phyloP scores from a whole-genome alignment of 106 monocot species.

The Dioscorea alata region DNA sequence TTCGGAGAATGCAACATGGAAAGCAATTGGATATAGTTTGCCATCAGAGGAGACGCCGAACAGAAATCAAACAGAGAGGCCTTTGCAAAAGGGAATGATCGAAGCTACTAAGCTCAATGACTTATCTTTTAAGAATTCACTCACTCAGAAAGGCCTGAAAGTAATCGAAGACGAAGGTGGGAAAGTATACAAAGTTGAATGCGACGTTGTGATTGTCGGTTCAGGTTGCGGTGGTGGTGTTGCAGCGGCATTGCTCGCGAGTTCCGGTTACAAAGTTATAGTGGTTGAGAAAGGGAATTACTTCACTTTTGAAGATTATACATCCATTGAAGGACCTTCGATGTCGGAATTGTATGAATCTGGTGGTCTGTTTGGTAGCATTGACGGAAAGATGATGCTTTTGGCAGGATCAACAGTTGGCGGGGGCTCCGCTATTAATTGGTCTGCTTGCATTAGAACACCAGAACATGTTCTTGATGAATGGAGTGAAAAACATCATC shows the following conservation, averaged over 20 bases:
- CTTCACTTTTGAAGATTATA: conserved; percentile 62
- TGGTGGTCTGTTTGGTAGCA: conserved; percentile 33
- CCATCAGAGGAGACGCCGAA: not conserved
- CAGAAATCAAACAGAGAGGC: conserved; percentile 24
- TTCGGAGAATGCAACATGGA: not conserved
- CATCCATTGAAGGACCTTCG: conserved; percentile 42
- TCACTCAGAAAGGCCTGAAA: conserved; percentile 50
- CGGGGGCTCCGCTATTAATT: conserved; percentile 70
- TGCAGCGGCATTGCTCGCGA: conserved; percentile 68
- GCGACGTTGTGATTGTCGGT: conserved; percentile 67
- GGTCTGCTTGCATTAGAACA: conserved; percentile 64
- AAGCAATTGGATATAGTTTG: not conserved
- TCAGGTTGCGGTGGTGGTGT: conserved; percentile 88
- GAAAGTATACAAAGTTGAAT: conserved; percentile 31
- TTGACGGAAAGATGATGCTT: conserved; percentile 40
- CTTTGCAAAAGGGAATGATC: conserved; percentile 68
- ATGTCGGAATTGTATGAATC: conserved; percentile 53
- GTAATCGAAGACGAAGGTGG: conserved; percentile 15
- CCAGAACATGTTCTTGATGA: conserved; percentile 48
- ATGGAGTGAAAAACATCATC: conserved; percentile 45
- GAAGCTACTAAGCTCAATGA: conserved; percentile 40
- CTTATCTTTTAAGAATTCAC: conserved; percentile 37
- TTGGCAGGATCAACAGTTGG: conserved; percentile 67
- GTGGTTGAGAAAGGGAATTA: conserved; percentile 89
- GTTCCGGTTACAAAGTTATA: conserved; percentile 54